A percentile compares a stretch with the other conserved stretches of the same genome.
Evolutionary conservation across 257 asterid genomes (phyloP).

Genomic region (Leptodermis oblonga): DNA sequence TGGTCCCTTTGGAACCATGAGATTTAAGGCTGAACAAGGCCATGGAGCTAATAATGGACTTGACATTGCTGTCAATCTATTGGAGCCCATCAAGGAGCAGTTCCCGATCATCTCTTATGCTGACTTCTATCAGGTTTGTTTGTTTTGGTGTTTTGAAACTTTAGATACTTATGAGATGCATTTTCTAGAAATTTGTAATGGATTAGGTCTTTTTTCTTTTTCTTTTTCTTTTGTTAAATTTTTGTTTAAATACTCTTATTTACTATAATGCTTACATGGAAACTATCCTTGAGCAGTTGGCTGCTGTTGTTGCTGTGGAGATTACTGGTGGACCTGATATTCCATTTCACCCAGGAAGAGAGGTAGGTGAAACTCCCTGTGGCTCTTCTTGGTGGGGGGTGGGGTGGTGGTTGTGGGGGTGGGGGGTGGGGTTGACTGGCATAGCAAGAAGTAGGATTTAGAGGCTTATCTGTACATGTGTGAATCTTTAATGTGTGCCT

Average conservation of each 20-base stretch:
- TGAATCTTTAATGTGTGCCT: too few species aligned
- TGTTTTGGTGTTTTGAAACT: neutral
- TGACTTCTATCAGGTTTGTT: slow-evolving; percentile 64
- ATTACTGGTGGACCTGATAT: slow-evolving; percentile 93
- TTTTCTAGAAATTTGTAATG: neutral
- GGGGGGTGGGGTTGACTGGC: too few species aligned
- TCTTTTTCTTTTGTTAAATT: too few species aligned
- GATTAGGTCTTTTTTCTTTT: too few species aligned
- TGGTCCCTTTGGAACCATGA: slow-evolving; percentile 92
- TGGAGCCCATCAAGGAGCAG: slow-evolving; percentile 71
- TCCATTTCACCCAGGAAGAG: slow-evolving; percentile 86
- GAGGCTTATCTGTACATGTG: too few species aligned
- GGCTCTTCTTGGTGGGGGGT: neutral
- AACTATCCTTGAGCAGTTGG: slow-evolving; percentile 46
- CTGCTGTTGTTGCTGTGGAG: slow-evolving; percentile 93
- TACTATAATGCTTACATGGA: neutral
- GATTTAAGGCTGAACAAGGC: slow-evolving; percentile 54
- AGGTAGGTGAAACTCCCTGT: slow-evolving; percentile 31
- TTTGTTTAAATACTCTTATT: neutral
- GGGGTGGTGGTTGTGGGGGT: too few species aligned
- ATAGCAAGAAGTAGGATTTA: too few species aligned
- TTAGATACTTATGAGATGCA: neutral
- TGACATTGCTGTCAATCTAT: slow-evolving; percentile 55
- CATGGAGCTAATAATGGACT: slow-evolving; percentile 77
- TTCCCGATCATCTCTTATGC: slow-evolving; percentile 63